phyloP scores from a whole-genome alignment of 2,329 filamentous ascomycete species.

The Epichloe sp. region DNA sequence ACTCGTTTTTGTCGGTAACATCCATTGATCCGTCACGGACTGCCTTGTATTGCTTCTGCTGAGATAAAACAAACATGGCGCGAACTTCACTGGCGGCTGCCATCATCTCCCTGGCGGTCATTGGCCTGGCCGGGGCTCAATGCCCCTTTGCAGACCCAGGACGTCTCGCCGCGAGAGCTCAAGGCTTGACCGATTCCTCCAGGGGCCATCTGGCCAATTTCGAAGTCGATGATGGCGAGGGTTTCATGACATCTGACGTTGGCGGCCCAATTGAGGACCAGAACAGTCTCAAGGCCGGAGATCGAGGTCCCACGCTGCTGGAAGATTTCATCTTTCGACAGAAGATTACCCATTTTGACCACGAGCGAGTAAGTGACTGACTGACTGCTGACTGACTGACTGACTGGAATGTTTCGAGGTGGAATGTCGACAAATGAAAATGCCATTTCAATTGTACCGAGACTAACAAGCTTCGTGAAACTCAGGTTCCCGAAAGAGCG shows the following conservation, averaged over 20 bases:
- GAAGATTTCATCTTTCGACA: constrained; percentile 64
- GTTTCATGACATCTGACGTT: constrained; percentile 51
- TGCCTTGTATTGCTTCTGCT: no score
- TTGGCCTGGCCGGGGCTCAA: constrained; percentile 14
- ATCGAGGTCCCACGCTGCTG: constrained; percentile 52
- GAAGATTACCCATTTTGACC: constrained; percentile 59
- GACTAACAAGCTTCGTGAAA: neutral
- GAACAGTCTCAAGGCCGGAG: constrained; percentile 51
- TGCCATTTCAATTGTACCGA: neutral
- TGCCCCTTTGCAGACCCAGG: constrained; percentile 21
- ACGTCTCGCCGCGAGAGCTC: constrained; percentile 13
- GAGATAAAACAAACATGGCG: constrained; percentile 13
- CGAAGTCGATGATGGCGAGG: constrained; percentile 38
- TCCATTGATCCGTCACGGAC: neutral
- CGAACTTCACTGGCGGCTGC: constrained; percentile 11
- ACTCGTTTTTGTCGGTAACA: neutral
- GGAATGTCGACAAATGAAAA: neutral
- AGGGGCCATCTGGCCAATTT: constrained; percentile 21
- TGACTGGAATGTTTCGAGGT: neutral
- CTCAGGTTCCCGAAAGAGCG: constrained; percentile 44
- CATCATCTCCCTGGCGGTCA: constrained; percentile 13
- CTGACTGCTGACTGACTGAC: neutral
- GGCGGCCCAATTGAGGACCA: constrained; percentile 57
- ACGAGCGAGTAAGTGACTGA: constrained; percentile 43
- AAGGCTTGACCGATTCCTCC: constrained; percentile 11